Evolutionary conservation across 2,329 filamentous ascomycete genomes (phyloP).

Genomic region (Clonostachys rhizophaga): DNA sequence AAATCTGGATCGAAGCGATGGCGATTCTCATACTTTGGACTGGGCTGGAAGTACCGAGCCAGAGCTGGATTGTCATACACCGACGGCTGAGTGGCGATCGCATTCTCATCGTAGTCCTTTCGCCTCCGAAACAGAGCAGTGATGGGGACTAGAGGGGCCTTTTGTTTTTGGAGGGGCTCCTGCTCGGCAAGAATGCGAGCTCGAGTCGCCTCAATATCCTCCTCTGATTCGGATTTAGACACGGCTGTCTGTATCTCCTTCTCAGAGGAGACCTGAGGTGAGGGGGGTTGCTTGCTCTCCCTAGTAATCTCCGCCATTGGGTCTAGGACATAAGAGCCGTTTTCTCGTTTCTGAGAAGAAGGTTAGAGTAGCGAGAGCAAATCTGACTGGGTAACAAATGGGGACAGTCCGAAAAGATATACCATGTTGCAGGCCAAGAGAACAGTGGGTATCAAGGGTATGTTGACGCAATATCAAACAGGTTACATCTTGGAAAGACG

Average conservation of each 20-base stretch:
- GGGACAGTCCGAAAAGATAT: too few species aligned
- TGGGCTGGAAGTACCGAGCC: conserved; percentile 23
- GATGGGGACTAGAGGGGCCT: conserved; percentile 1
- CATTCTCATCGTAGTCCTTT: conserved; percentile 1
- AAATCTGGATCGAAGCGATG: conserved; percentile 28
- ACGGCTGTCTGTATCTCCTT: not conserved
- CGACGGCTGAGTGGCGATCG: conserved; percentile 30
- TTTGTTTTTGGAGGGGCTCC: not conserved
- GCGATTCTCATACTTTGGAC: conserved; percentile 24
- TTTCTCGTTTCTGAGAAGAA: too few species aligned
- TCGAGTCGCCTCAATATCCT: not conserved
- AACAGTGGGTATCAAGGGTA: too few species aligned
- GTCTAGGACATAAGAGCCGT: too few species aligned
- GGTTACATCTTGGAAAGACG: too few species aligned
- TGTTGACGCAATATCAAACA: too few species aligned
- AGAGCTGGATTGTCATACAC: conserved; percentile 36
- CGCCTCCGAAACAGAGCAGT: not conserved
- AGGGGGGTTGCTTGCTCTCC: too few species aligned
- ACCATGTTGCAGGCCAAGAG: too few species aligned
- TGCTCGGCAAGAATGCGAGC: not conserved
- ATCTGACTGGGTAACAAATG: too few species aligned
- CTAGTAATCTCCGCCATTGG: too few species aligned
- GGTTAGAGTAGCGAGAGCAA: too few species aligned
- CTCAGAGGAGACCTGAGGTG: not conserved
- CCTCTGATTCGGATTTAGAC: not conserved